phyloP scores from a whole-genome alignment of 768 basidiomycete genomes.

The Boletus pseudopeckii region DNA sequence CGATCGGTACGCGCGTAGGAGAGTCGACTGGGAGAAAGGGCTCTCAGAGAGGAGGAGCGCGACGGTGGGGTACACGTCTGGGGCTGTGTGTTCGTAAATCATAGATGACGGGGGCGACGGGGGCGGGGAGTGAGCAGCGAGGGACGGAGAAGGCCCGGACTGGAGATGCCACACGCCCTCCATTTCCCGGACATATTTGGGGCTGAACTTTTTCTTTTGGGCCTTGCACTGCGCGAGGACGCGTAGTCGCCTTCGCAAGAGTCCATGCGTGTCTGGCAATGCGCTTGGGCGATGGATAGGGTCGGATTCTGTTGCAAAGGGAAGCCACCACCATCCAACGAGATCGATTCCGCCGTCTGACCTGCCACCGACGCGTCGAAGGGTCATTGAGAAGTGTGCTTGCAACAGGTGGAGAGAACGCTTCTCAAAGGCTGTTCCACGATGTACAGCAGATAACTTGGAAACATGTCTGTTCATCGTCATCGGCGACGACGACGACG shows the following conservation, averaged over 20 bases:
- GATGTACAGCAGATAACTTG: slow-evolving; percentile 52
- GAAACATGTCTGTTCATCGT: background rate
- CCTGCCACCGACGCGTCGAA: slow-evolving; percentile 76
- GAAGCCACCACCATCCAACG: slow-evolving; percentile 92
- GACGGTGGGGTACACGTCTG: slow-evolving; percentile 33
- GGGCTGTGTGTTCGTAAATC: background rate
- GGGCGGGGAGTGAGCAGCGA: background rate
- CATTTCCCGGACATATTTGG: slow-evolving; percentile 81
- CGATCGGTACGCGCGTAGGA: slow-evolving; percentile 70
- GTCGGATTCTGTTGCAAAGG: slow-evolving; percentile 22
- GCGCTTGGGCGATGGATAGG: background rate
- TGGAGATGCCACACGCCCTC: slow-evolving; percentile 74
- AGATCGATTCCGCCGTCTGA: slow-evolving; percentile 90
- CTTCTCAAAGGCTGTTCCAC: slow-evolving; percentile 74
- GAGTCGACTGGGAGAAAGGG: slow-evolving; percentile 67
- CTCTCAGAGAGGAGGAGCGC: slow-evolving; percentile 81
- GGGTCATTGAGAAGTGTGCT: slow-evolving; percentile 70
- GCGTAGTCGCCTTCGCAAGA: slow-evolving; percentile 53
- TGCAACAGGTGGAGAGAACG: slow-evolving; percentile 61
- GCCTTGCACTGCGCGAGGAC: slow-evolving; percentile 91
- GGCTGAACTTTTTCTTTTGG: slow-evolving; percentile 75
- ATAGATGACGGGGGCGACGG: background rate
- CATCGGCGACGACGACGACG: background rate
- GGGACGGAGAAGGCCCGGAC: background rate
- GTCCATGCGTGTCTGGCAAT: slow-evolving; percentile 14